Base-by-base conservation (phyloP, 331 rosid genomes). In the Quercus lobata region DNA sequence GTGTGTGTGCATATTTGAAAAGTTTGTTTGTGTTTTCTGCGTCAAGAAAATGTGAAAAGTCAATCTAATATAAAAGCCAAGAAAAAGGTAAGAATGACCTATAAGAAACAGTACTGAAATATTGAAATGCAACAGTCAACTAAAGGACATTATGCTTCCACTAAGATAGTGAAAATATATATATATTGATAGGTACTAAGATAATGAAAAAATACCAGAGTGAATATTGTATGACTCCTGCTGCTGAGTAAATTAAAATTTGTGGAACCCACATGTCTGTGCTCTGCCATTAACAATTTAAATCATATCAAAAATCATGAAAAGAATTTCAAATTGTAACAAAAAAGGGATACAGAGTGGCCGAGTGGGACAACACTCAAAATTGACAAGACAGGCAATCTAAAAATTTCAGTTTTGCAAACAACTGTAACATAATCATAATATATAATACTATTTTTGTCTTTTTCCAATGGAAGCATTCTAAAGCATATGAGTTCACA, bases 151-250 rank as follows among this genome's bases (percentile, higher is more conserved):
- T 72, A 81, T 79, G 79, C 79, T 17, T 76, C 85, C 30, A 27
- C 71, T 77, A 73, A 82, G 78, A 76, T 46, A 76, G 73, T 52
- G 71, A 57, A 79, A 2, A 41, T 41, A 41, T 41, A 37, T 37
- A 37, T 37, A 34, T 0, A 34, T 34, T 8, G 49, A 41, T 8
- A 41, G 49, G 4, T 41, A 22, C 62, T 77, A 73, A 82, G 78
- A 76, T 46, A 70, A 71, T 56, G 71, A 57, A 79, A 79, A 83
- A 84, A 66, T 83, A 93, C 99, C 97, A 96, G 88, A 34, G 98
- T 90, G 89, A 96, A 96, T 84, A 96, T 88, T 1, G 99, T 96
- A 78, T 96, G 99, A 90, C 99, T 96, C 84, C 99, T 89, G 92
- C 99, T 96, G 88, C 99, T 96, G 82, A 91, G 90, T 87, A 96